These are phyloP conservation scores for Syncephalastrum racemosum DNA, from an alignment of 371 early-diverging fungal species.

Conservation along the genomic window DNA sequence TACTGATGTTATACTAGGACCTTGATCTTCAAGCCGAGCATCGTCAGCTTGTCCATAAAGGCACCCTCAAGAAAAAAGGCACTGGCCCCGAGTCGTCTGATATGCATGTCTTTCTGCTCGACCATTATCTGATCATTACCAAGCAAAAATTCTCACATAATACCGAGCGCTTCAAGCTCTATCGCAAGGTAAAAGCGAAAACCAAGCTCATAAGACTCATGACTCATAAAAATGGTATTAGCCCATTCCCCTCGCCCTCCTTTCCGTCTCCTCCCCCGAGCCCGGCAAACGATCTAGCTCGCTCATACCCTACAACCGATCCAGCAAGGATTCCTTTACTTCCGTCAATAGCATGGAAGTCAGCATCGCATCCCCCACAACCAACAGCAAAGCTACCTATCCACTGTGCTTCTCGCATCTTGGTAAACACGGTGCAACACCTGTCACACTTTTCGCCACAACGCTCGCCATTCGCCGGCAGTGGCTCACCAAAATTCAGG, in stretches of 20 bases:
- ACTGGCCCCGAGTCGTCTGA: constrained; percentile 67
- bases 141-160: constrained; percentile 49
- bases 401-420: constrained; percentile 76
- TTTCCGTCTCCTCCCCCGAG: constrained; percentile 66
- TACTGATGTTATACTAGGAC: constrained; percentile 49
- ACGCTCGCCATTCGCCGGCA: constrained; percentile 73
- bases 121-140: constrained; percentile 81
- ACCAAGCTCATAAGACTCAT: neutral
- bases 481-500: constrained; percentile 84
- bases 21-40: constrained; percentile 53
- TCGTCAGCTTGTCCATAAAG: constrained; percentile 77
- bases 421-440: constrained; percentile 65
- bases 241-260: constrained; percentile 78
- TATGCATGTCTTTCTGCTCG: constrained; percentile 78
- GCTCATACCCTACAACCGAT: constrained; percentile 34
- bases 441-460: constrained; percentile 72
- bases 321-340: constrained; percentile 20
- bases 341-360: constrained; percentile 15
- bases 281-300: constrained; percentile 39
- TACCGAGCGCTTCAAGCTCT: constrained; percentile 37
- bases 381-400: constrained; percentile 42
- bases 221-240: constrained; percentile 56
- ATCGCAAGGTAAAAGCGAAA: constrained; percentile 31
- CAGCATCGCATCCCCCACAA: neutral
- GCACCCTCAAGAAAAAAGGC: constrained; percentile 70